phyloP scores from a whole-genome alignment of 129 eudicot species.

The Deinandra increscens region DNA sequence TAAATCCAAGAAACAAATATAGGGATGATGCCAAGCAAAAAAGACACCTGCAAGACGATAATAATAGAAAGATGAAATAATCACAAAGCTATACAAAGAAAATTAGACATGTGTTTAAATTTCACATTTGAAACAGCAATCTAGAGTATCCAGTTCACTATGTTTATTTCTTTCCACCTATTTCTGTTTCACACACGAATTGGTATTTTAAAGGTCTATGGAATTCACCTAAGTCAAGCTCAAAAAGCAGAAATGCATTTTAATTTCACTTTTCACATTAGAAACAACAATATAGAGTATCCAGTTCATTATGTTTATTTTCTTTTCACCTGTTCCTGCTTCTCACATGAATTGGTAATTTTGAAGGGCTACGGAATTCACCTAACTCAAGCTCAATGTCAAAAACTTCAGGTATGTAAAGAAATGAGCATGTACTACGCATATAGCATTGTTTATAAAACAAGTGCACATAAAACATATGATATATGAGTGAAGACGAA shows the following conservation, averaged over 20 bases:
- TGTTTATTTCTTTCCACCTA: neutral
- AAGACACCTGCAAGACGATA: conserved; percentile 66
- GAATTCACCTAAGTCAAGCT: conserved; percentile 7
- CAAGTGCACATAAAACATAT: conserved; percentile 10
- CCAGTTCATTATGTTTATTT: neutral
- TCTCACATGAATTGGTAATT: conserved; percentile 14
- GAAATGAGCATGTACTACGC: neutral
- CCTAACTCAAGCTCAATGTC: conserved; percentile 5
- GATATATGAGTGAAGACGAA: neutral
- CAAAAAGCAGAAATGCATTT: too few relatives aligned
- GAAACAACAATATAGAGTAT: neutral
- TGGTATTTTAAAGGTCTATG: conserved; percentile 6
- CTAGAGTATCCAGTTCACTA: neutral
- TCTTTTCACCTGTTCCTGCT: conserved; percentile 3
- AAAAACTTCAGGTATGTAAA: conserved; percentile 7
- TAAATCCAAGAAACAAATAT: conserved; percentile 79
- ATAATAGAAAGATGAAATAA: neutral
- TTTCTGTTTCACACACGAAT: conserved; percentile 14
- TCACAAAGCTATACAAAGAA: neutral
- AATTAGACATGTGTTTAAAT: neutral
- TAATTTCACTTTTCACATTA: conserved; percentile 14
- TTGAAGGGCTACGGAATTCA: neutral
- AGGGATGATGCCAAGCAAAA: conserved; percentile 90
- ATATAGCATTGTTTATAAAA: conserved; percentile 1
- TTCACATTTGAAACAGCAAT: conserved; percentile 11